Evolutionary conservation across 2,329 filamentous ascomycete genomes (phyloP), one percentile per base, ranked within the genome.

Genomic region (Penicillium freii): DNA sequence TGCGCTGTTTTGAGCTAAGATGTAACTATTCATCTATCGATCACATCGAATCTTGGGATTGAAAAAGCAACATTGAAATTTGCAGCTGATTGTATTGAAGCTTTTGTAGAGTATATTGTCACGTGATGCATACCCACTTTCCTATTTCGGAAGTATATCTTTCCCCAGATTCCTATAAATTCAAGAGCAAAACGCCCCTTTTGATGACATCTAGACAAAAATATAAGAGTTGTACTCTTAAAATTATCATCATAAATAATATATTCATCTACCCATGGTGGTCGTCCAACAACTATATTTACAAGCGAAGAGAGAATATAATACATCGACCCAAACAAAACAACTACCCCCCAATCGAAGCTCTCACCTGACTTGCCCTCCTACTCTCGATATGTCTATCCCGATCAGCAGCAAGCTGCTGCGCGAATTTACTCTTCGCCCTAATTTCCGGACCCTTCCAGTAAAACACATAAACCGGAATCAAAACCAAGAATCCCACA

Each of bases 401-500:
- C 4, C 63, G 59, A 57, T 65, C 64, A 29, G 62, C 64, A 27
- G 59, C 64, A 15, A 66, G 50, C 53, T 65, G 53, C 56, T 64
- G 64, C 13, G 64, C 62, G 33, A 66, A 65, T 49, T 64, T 65
- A 48, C 62, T 66, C 61, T 60, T 77, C 31, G 70, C 76, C 4
- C 84, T 75, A 34, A 86, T 79, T 10, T 73, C 68, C 0, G 82
- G 80, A 0, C 84, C 84, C 60, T 84, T 81, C 73, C 75, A 78
- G 64, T 84, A 86, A 62, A 86, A 81, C 19, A 81, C 65, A 59
- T 82, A 84, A 3, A 85, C 81, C 0, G 83, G 80, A 43, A 80
- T 75, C 10, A 81, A 77, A 5, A 86, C 76, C 21, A 83, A 65
- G 2, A 82, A 67, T 1, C 80, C 77, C 31, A 86, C 64, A 33